Evolutionary conservation across 805 yeast genomes (phyloP).

Genomic region (Yamadazyma endophytica): DNA sequence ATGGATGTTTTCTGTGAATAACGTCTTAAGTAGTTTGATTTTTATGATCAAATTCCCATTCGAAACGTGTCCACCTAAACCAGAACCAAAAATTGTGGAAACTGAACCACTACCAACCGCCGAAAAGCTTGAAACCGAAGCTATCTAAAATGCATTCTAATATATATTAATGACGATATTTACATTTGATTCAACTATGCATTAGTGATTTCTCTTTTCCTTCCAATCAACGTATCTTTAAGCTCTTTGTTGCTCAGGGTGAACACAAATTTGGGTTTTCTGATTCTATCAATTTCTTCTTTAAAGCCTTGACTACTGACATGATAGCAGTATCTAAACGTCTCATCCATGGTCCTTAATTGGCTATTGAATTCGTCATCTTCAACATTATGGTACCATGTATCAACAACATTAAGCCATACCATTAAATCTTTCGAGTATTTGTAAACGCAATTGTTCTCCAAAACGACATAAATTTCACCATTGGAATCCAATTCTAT

Average conservation of each 20-base stretch:
- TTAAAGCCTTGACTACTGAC: slow-evolving; percentile 9
- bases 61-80: slow-evolving; percentile 10
- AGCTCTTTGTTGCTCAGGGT: slow-evolving; percentile 10
- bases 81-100: slow-evolving; percentile 10
- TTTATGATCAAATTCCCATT: slow-evolving; percentile 20
- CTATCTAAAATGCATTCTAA: slow-evolving; percentile 1
- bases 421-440: slow-evolving; percentile 38
- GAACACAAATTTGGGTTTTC: slow-evolving; percentile 11
- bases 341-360: not conserved
- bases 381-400: slow-evolving; percentile 29
- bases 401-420: slow-evolving; percentile 50
- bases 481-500: slow-evolving; percentile 39
- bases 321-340: slow-evolving; percentile 7
- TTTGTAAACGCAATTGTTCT: slow-evolving; percentile 31
- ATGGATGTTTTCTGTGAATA: slow-evolving; percentile 47
- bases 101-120: too few species aligned
- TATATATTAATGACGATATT: not conserved
- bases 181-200: not conserved
- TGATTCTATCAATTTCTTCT: slow-evolving; percentile 11
- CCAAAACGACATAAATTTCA: slow-evolving; percentile 36
- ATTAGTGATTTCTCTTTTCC: slow-evolving; percentile 8
- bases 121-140: slow-evolving; percentile 1
- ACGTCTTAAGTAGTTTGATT: slow-evolving; percentile 20
- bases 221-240: slow-evolving; percentile 11
- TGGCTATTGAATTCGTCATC: not conserved